Evolutionary conservation across 345 rosid species (phyloP), one percentile per base, ranked within the genome.

Genomic region (Stellera chamaejasme): DNA sequence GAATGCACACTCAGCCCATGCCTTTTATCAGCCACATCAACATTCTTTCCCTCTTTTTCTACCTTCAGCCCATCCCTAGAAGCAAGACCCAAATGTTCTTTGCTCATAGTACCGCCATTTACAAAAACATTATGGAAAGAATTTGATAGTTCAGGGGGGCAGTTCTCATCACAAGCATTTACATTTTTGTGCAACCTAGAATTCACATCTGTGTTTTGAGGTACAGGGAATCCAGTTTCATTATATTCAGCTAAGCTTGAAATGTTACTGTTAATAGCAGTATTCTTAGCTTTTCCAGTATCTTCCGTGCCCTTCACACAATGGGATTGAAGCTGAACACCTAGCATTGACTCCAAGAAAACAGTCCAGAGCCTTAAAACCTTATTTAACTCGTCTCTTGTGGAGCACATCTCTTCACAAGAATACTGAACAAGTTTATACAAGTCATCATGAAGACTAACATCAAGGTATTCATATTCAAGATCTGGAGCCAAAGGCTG

Each of bases 331-430:
- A 69, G 57, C 62, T 78, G 74, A 74, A 89, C 62, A 56, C 87
- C 84, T 60, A 89, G 71, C 75, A 82, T 74, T 54, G 82, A 84
- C 72, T 89, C 97, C 81, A 86, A 6, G 59, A 86, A 89, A 50
- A 77, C 67, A 42, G 74, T 81, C 97, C 97, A 89, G 50, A 89
- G 86, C 75, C 78, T 75, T 79, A 83, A 76, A 63, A 81, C 84
- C 77, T 86, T 86, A 69, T 71, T 72, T 14, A 79, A 62, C 73
- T 89, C 95, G 65, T 89, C 97, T 80, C 83, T 88, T 54, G 90
- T 74, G 48, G 89, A 80, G 81, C 85, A 86, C 67, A 86, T 79
- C 69, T 89, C 97, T 76, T 82, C 89, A 71, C 95, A 89, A 28
- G 97, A 89, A 75, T 86, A 89, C 45, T 78, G 78, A 52, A 89